Percentiles rank a stretch among this genome's conserved stretches.
Conservation (phyloP, 495 filamentous ascomycete species). For the Aspergillus steynii region DNA sequence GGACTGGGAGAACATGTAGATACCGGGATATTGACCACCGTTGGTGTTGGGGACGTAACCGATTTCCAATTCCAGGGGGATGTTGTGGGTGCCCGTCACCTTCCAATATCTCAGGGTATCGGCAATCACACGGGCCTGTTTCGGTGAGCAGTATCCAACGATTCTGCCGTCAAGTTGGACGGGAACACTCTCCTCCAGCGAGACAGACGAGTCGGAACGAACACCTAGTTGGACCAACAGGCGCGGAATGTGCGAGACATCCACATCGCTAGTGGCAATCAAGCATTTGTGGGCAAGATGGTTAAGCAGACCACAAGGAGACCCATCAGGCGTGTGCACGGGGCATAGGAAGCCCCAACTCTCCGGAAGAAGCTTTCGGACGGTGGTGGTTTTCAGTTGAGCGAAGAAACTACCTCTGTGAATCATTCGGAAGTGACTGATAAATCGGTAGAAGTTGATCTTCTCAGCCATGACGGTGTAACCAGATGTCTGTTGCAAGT, state of each 20-base stretch:
- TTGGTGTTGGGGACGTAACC: constrained; percentile 84
- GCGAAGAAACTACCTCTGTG: constrained; percentile 99
- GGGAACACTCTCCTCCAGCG: constrained; percentile 75
- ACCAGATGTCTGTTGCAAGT: constrained; percentile 90
- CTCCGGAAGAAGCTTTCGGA: constrained; percentile 91
- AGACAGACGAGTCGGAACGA: constrained; percentile 66
- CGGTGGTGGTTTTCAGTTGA: constrained; percentile 93
- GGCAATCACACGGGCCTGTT: constrained; percentile 73
- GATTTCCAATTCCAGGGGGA: constrained; percentile 87
- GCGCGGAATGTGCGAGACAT: constrained; percentile 70
- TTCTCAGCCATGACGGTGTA: constrained; percentile 98
- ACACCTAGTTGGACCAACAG: constrained; percentile 79
- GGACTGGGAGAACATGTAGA: constrained; percentile 87
- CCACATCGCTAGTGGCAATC: constrained; percentile 69
- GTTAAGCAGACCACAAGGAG: constrained; percentile 91
- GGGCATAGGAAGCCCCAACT: constrained; percentile 98
- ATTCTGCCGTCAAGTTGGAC: constrained; percentile 89
- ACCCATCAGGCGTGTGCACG: constrained; percentile 95
- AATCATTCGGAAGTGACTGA: constrained; percentile 99
- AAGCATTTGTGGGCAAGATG: constrained; percentile 96
- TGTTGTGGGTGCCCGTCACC: constrained; percentile 80
- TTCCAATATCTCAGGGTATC: constrained; percentile 92
- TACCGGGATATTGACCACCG: constrained; percentile 90
- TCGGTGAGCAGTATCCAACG: constrained; percentile 84
- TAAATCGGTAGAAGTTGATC: constrained; percentile 98